These are phyloP conservation scores for Lantana camara DNA, from an alignment of 257 asterid genomes.

Conservation along the genomic window DNA sequence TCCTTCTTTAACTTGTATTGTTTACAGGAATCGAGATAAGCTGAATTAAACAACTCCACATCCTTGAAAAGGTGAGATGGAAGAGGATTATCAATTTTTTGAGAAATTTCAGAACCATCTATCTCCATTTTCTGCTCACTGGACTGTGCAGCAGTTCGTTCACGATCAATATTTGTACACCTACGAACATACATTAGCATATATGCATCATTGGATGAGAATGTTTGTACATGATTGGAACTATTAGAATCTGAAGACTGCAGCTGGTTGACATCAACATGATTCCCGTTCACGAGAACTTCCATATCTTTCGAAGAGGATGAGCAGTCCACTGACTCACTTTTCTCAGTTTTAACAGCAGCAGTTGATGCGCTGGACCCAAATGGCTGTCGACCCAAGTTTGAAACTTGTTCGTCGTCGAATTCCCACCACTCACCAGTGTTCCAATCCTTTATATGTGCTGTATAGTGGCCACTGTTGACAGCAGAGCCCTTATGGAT, in stretches of 20 bases:
- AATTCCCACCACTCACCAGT: slow-evolving; percentile 98
- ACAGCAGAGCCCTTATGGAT: slow-evolving; percentile 98
- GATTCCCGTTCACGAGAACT: slow-evolving; percentile 43
- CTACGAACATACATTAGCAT: slow-evolving; percentile 89
- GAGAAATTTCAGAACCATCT: slow-evolving; percentile 34
- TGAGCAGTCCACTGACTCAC: slow-evolving; percentile 44
- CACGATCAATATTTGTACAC: slow-evolving; percentile 39
- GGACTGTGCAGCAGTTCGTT: slow-evolving; percentile 28
- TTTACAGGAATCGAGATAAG: slow-evolving; percentile 61
- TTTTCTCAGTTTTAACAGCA: slow-evolving; percentile 51
- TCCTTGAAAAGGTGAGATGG: slow-evolving; percentile 77
- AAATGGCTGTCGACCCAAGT: slow-evolving; percentile 83
- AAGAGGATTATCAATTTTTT: slow-evolving; percentile 43
- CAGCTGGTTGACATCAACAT: slow-evolving; percentile 35
- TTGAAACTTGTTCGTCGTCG: slow-evolving; percentile 89
- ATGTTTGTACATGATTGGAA: slow-evolving; percentile 48
- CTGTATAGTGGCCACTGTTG: slow-evolving; percentile 93
- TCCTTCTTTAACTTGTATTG: slow-evolving; percentile 72
- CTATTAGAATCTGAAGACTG: slow-evolving; percentile 47
- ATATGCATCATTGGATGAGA: slow-evolving; percentile 93
- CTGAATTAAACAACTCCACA: slow-evolving; percentile 56
- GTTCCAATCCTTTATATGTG: slow-evolving; percentile 84
- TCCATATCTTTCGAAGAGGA: slow-evolving; percentile 43
- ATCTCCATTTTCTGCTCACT: slow-evolving; percentile 41
- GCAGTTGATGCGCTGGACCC: slow-evolving; percentile 50